Evolutionary conservation across 768 basidiomycete species (phyloP), one percentile per base, ranked within the genome.

Genomic region (Cystobasidium onofrii): DNA sequence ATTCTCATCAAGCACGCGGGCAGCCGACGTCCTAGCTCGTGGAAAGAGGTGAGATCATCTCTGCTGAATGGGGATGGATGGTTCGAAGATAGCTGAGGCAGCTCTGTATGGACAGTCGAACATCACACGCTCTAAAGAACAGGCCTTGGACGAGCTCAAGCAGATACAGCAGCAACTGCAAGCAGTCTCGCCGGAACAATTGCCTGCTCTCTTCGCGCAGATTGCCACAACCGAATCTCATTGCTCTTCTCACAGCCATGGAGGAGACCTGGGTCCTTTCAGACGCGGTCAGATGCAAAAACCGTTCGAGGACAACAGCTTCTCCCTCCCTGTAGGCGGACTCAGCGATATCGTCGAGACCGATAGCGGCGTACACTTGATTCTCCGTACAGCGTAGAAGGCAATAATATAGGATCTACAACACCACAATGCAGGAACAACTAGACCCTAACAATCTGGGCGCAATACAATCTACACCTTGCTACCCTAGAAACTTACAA

Each of bases 321-420:
- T 85, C 81, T 86, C 82, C 1, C 84, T 93, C 75, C 79, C 87
- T 61, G 85, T 89, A 25, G 90, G 88, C 9, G 82, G 90, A 82
- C 88, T 93, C 80, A 91, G 90, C 81, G 88, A 87, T 33, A 83
- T 69, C 23, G 72, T 72, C 54, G 64, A 60, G 36, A 90, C 95
- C 57, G 94, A 98, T 77, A 94, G 92, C 77, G 96, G 96, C 23
- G 92, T 97, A 25, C 96, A 99, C 81, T 79, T 98, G 77, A 90
- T 99, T 79, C 83, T 95, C 82, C 86, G 96, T 79, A 76, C 77
- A 33, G 78, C 74, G 0, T 77, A 50, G 6, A 50, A 50, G 3
- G 46, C 46, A 50, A 50, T 20, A 15, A 39, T 15, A 39, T 39
- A 39, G 39, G 39, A n/a, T n/a, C n/a, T n/a, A n/a, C n/a, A n/a